phyloP scores from a whole-genome alignment of 2,329 filamentous ascomycete genomes.

The Calonectria honghensis region DNA sequence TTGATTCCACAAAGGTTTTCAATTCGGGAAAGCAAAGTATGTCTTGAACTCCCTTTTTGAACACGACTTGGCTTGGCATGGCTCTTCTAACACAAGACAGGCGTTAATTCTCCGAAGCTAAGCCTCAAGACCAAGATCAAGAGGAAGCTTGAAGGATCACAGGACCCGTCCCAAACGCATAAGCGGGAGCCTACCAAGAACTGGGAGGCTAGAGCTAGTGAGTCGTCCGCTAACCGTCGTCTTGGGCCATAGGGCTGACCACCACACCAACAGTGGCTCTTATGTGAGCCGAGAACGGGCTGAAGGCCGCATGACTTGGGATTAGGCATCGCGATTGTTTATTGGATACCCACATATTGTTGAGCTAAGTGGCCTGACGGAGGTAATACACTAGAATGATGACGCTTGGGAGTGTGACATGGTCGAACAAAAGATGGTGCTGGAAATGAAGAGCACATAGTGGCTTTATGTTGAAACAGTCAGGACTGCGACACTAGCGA shows the following conservation, averaged over 20 bases:
- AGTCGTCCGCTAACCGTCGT: conserved; percentile 27
- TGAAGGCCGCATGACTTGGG: conserved; percentile 5
- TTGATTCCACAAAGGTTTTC: conserved; percentile 45
- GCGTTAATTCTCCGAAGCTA: conserved; percentile 36
- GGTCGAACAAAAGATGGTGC: not conserved
- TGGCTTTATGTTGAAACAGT: not conserved
- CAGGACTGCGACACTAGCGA: not conserved
- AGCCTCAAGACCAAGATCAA: conserved; percentile 51
- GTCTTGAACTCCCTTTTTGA: not conserved
- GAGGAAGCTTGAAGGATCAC: conserved; percentile 47
- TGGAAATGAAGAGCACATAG: not conserved
- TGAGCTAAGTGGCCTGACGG: not conserved
- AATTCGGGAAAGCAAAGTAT: conserved; percentile 47
- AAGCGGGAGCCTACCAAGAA: conserved; percentile 50
- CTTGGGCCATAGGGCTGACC: not conserved
- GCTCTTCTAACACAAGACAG: not conserved
- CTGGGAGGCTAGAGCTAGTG: conserved; percentile 54
- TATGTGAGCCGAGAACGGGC: conserved; percentile 34
- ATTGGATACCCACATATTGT: conserved; percentile 9
- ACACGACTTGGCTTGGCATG: not conserved
- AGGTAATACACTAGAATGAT: not conserved
- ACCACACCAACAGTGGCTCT: conserved; percentile 47
- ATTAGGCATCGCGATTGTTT: conserved; percentile 12
- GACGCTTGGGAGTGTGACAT: not conserved
- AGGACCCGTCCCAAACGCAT: conserved; percentile 49